phyloP scores from a whole-genome alignment of 805 yeast genomes.

The Ogataea polymorpha region DNA sequence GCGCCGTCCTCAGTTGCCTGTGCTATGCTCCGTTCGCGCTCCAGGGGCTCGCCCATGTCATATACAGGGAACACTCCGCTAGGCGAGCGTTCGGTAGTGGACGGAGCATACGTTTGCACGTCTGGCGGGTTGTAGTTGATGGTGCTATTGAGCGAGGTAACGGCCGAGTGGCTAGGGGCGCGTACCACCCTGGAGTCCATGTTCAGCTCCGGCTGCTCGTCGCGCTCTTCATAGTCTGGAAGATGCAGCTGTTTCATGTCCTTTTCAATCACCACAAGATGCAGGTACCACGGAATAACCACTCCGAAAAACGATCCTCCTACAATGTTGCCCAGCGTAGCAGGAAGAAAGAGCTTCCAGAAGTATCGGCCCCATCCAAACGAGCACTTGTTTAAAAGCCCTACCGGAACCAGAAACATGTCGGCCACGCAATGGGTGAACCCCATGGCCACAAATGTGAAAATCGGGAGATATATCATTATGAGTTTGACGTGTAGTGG shows the following conservation, averaged over 20 bases:
- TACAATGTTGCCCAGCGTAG: slow-evolving; percentile 67
- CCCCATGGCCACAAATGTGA: slow-evolving; percentile 76
- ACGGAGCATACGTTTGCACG: slow-evolving; percentile 3
- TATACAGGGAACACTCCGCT: slow-evolving; percentile 76
- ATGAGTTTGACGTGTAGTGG: slow-evolving; percentile 74
- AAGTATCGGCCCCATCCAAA: slow-evolving; percentile 60
- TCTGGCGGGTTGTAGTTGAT: slow-evolving; percentile 8
- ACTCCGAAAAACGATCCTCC: slow-evolving; percentile 74
- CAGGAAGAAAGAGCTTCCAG: slow-evolving; percentile 74
- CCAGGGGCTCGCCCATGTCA: slow-evolving; percentile 70
- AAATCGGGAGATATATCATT: slow-evolving; percentile 63
- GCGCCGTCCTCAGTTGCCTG: slow-evolving; percentile 3
- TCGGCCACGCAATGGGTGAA: slow-evolving; percentile 83
- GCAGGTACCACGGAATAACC: slow-evolving; percentile 69
- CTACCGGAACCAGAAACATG: slow-evolving; percentile 66
- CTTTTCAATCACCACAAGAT: slow-evolving; percentile 66
- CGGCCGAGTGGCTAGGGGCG: slow-evolving; percentile 19
- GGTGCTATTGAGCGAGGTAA: neutral
- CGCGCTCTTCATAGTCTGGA: slow-evolving; percentile 68
- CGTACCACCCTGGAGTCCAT: slow-evolving; percentile 78
- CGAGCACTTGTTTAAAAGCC: slow-evolving; percentile 63
- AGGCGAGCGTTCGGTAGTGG: slow-evolving; percentile 47
- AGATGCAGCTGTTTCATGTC: slow-evolving; percentile 60
- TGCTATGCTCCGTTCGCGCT: slow-evolving; percentile 58
- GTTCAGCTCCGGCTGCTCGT: slow-evolving; percentile 77